These are phyloP conservation scores for Raddia distichophylla DNA, from an alignment of 176 grass and related monocot species.

Conservation along the genomic window DNA sequence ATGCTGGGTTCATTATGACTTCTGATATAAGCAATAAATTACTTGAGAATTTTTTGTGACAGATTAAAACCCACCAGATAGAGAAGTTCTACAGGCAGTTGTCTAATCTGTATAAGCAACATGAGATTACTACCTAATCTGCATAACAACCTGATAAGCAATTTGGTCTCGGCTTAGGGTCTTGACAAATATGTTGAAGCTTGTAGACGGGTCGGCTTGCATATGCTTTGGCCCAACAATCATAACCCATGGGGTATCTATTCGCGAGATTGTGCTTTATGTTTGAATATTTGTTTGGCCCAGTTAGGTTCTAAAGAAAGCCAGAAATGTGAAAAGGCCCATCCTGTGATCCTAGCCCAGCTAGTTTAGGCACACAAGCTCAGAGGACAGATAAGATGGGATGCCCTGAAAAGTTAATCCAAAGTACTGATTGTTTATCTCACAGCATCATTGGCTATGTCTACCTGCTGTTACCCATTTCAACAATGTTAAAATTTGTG, in stretches of 20 bases:
- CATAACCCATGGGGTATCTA: background rate
- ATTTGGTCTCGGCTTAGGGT: background rate
- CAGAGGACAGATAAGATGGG: background rate
- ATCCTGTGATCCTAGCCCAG: constrained; percentile 3
- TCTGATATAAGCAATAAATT: background rate
- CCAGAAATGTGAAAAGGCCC: constrained; percentile 4
- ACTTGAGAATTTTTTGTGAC: background rate
- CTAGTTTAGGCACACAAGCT: background rate
- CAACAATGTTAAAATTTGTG: constrained; percentile 38
- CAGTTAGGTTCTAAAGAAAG: background rate
- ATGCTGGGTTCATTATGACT: background rate
- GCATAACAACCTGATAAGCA: background rate
- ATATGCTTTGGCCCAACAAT: constrained; percentile 14
- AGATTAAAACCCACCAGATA: background rate
- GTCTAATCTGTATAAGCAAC: background rate
- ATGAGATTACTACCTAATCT: background rate
- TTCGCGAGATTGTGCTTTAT: background rate
- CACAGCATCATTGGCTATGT: constrained; percentile 27
- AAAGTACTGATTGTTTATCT: constrained; percentile 5
- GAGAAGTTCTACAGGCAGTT: background rate
- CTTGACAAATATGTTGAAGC: background rate
- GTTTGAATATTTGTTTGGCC: constrained; percentile 27
- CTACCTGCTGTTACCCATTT: constrained; percentile 29
- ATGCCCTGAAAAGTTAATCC: constrained; percentile 10
- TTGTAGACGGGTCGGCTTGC: background rate